Evolutionary conservation across 2,329 filamentous ascomycete species (phyloP), one percentile per base, ranked within the genome.

Genomic region (Neoarthrinium moseri): DNA sequence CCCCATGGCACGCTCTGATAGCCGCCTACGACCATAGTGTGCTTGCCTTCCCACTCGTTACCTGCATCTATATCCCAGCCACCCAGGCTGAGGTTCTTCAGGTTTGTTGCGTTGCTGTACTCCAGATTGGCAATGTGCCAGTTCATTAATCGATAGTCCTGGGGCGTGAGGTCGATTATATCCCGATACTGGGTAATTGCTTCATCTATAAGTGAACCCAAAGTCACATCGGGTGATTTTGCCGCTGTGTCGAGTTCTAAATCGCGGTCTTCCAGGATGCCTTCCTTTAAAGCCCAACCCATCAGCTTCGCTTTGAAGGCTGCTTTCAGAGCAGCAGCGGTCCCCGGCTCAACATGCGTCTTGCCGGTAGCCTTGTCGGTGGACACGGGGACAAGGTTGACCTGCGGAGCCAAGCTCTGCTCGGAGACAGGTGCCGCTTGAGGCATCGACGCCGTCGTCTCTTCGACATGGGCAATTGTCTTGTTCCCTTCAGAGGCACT

Each of bases 101-200:
- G 83, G 54, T 91, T 95, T 2, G 85, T 89, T 2, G 94, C 94
- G 64, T 97, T 99, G 51, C 92, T 95, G 62, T 99, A 99, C 66
- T 99, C 94, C 12, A 99, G 77, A 61, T 99, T 99, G 53, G 95
- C 95, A 64, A 96, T 87, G 66, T 99, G 95, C 94, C 94, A 99
- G 61, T 96, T 99, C 59, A 97, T 78, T 13, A 99, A 74, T 36
- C 94, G 83, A 66, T 95, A 85, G 59, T 99, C 94, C 61, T 90
- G 88, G 1, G 91, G 81, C 12, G 84, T 89, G 43, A 99, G 71
- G 48, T 95, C 86, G 22, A 97, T 78, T 39, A 99, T 79, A 24
- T 80, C 75, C 58, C 88, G 86, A 63, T 96, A 99, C 64, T 97
- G 91, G 15, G 78, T 78, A 49, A 99, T 84, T n/a, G 91, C 89